phyloP scores from a whole-genome alignment of 2,329 filamentous ascomycete species.

The Pseudogymnoascus sp. region DNA sequence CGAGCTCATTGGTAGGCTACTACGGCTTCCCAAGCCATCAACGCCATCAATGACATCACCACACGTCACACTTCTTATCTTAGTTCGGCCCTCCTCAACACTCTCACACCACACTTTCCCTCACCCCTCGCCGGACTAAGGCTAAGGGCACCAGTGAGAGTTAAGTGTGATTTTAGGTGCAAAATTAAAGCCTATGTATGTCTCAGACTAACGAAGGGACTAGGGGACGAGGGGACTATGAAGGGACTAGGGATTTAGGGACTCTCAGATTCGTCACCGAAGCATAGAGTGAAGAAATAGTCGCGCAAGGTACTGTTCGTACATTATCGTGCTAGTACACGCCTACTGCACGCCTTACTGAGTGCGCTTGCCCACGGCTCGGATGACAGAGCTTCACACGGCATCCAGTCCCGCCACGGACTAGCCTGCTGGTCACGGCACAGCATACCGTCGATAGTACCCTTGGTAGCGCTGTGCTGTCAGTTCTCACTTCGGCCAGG shows the following conservation, averaged over 20 bases:
- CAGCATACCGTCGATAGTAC: background rate
- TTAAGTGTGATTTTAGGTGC: background rate
- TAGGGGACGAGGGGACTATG: background rate
- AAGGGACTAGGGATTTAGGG: background rate
- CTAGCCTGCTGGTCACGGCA: background rate
- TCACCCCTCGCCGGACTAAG: background rate
- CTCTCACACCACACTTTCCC: background rate
- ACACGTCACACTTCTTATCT: background rate
- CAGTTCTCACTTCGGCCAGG: background rate
- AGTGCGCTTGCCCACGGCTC: background rate
- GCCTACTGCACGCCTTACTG: background rate
- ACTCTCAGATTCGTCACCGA: background rate
- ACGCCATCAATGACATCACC: background rate
- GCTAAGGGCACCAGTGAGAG: background rate
- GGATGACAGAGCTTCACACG: background rate
- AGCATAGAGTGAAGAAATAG: background rate
- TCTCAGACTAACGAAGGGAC: constrained; percentile 4
- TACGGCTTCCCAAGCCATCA: background rate
- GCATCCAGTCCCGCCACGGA: background rate
- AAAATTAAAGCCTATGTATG: constrained; percentile 6
- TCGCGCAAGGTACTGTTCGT: background rate
- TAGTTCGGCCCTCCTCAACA: background rate
- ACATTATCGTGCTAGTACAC: background rate
- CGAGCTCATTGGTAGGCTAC: background rate
- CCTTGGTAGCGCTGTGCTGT: background rate